Evolutionary conservation across 345 rosid species (phyloP), one percentile per base, ranked within the genome.

Genomic region (Geranium brycei): DNA sequence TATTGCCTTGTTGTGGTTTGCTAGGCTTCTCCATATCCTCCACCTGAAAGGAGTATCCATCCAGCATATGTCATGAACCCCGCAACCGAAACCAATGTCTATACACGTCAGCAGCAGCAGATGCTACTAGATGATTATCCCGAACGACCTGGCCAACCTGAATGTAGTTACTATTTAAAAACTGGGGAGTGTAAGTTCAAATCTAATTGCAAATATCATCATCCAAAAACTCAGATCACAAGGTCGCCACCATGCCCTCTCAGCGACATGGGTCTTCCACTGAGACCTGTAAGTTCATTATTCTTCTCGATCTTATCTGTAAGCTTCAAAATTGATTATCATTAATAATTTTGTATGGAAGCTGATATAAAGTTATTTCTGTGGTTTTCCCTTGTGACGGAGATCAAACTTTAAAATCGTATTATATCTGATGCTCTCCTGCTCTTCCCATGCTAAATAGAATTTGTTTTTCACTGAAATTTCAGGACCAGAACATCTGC

Each of bases 71-170:
- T 72, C 40, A 69, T 77, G 67, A 75, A 67, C 71, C 73, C 73
- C 13, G 63, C 77, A 31, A 65, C 78, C 51, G 89, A 78, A 62
- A 66, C 73, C 66, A 77, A 66, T 62, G 62, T 75, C 10, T 83
- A 83, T 71, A 40, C 78, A 16, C 79, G 73, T 60, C 82, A 82
- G 73, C 84, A 78, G 71, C 77, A 72, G 35, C 87, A 71, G 64
- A 76, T 73, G 70, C 58, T 72, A 62, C 74, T 76, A 41, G 97
- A 85, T 66, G 96, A 90, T 66, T 93, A 80, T 71, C 97, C 99
- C 1, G 92, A 86, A 71, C 88, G 96, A 66, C 97, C 96, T 23
- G 96, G 91, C 72, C 89, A 81, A 69, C 92, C 95, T n/a, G 96
- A 85, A 41, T 93, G 97, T 82, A 77, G 69, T 70, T 90, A 76